Evolutionary conservation across 1,139 yeast species (phyloP).

Genomic region (Yamadazyma membranifaciens): DNA sequence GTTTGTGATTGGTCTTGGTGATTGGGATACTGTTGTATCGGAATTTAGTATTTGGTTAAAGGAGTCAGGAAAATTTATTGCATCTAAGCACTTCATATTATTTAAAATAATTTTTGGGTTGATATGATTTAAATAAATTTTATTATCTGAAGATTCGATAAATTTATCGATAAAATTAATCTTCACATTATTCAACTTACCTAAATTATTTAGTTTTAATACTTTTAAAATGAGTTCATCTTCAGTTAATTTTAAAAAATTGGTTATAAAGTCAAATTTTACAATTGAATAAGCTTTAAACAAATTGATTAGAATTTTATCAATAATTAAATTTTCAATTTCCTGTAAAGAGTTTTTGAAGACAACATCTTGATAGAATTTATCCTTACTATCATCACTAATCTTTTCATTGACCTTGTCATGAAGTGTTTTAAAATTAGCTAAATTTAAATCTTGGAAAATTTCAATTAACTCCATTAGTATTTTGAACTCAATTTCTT

Average conservation of each 20-base stretch:
- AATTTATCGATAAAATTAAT: conserved; percentile 44
- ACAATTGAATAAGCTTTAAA: conserved; percentile 30
- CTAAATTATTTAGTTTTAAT: conserved; percentile 41
- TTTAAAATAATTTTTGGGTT: conserved; percentile 20
- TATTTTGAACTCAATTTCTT: conserved; percentile 32
- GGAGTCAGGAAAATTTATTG: not conserved
- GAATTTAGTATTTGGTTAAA: not conserved
- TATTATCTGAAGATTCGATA: conserved; percentile 16
- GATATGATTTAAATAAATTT: conserved; percentile 15
- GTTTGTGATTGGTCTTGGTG: not conserved
- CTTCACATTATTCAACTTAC: conserved; percentile 39
- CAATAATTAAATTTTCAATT: conserved; percentile 31
- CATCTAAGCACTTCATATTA: conserved; percentile 24
- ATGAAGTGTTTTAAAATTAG: conserved; percentile 19
- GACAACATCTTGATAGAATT: conserved; percentile 24
- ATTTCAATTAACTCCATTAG: conserved; percentile 30
- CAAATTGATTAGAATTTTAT: conserved; percentile 27
- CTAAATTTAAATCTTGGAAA: conserved; percentile 30
- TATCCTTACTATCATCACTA: conserved; percentile 22
- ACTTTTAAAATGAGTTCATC: conserved; percentile 38
- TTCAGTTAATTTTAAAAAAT: conserved; percentile 21
- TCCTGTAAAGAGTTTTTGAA: conserved; percentile 25
- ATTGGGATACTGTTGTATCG: not conserved
- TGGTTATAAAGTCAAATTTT: conserved; percentile 25
- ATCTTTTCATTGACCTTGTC: conserved; percentile 8